Percentiles rank a stretch among this genome's conserved stretches.
These are phyloP conservation scores for Flaveria robusta DNA, from an alignment of 129 eudicot species.

Conservation along the genomic window DNA sequence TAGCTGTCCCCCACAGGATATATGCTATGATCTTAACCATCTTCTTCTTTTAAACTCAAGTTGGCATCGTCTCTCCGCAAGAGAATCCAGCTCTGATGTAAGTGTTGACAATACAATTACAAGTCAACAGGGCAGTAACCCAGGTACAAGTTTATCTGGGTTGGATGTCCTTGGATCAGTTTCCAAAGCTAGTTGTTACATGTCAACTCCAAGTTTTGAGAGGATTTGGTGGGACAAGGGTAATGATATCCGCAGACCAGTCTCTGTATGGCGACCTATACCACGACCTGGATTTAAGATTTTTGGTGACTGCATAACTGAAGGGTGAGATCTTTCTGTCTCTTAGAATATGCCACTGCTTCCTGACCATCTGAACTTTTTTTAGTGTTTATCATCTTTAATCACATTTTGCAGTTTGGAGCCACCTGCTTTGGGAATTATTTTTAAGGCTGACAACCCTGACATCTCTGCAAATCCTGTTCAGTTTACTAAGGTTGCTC, in stretches of 20 bases:
- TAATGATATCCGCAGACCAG: constrained; percentile 74
- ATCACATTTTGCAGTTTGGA: constrained; percentile 66
- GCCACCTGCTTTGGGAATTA: constrained; percentile 92
- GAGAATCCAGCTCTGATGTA: constrained; percentile 44
- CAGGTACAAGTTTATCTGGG: constrained; percentile 51
- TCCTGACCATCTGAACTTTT: constrained; percentile 15
- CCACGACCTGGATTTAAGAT: constrained; percentile 75
- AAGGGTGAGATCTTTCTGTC: constrained; percentile 58
- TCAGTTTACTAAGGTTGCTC: constrained; percentile 90
- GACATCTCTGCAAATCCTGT: constrained; percentile 83
- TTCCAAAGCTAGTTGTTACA: constrained; percentile 56
- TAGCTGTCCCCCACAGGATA: constrained; percentile 50
- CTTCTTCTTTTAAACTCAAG: constrained; percentile 67
- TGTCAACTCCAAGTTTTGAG: constrained; percentile 87
- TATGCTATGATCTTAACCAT: constrained; percentile 74
- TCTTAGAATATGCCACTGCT: constrained; percentile 6
- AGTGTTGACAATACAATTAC: constrained; percentile 35
- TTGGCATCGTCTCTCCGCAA: constrained; percentile 49
- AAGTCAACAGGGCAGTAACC: constrained; percentile 43
- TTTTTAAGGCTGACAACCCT: constrained; percentile 71
- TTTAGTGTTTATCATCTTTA: constrained; percentile 14
- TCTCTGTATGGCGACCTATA: constrained; percentile 92
- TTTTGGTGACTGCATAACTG: constrained; percentile 91
- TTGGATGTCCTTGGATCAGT: constrained; percentile 81
- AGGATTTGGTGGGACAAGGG: constrained; percentile 99